Evolutionary conservation across 1,139 yeast genomes (phyloP), one percentile per base, ranked within the genome.

Genomic region (Kluyveromyces sp.): DNA sequence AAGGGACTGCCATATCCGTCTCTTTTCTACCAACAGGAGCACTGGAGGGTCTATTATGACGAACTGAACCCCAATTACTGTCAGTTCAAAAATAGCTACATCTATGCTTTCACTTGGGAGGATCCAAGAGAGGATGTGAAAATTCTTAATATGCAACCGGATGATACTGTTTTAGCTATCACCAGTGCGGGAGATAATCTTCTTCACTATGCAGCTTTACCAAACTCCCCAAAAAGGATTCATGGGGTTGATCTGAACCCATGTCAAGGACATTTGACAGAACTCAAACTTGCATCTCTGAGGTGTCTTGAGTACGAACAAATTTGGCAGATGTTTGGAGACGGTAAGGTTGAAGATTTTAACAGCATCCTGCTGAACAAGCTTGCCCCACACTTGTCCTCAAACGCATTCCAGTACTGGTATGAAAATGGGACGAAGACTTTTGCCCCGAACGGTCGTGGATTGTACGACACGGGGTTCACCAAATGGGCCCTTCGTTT

Each of bases 81-180:
- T 40, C 89, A 83, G 61, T 84, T 84, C 68, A 78, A 75, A 47
- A 73, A 82, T 59, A 88, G 83, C 64, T 84, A 83, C 62, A 84
- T 84, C 47, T 84, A 84, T 59, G 89, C 94, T 2, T 84, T 84
- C 65, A 84, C 94, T 8, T 84, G 95, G 95, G 95, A 84, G 65
- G 94, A 84, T 60, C 94, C 94, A 29, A 73, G 83, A 46, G 94
- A 83, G 64, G 95, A 84, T 64, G 75, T 78, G 50, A 71, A 73
- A 36, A 80, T 84, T 47, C 70, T 84, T 53, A 73, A 78, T 41
- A 70, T 84, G 54, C 69, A 71, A 33, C 65, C 77, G 13, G 70
- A 74, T 28, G 95, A 84, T 56, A 81, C 86, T 1, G 85, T 84
- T 8, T 71, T 84, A 54, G 92, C 92, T 20, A 84, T 84, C 47